Evolutionary conservation across 176 grass and related monocot genomes (phyloP), one percentile per base, ranked within the genome.

Genomic region (Cenchrus fungigraminus): DNA sequence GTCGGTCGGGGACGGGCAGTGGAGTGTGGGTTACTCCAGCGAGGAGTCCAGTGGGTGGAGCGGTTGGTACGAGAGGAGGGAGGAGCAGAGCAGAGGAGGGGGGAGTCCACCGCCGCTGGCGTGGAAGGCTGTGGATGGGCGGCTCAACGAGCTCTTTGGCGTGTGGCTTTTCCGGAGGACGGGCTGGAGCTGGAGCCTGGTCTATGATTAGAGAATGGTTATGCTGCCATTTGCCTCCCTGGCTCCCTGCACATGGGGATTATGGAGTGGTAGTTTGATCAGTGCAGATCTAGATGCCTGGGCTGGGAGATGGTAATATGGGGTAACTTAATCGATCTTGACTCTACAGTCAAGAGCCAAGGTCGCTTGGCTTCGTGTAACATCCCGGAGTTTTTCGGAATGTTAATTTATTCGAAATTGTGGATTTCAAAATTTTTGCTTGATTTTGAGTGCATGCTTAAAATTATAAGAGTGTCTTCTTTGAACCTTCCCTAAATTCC

Each of bases 1-100:
- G 89, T 91, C 85, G 89, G 85, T 87, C 71, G 65, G 65, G 69
- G 83, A 1, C 45, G 70, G 85, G 8, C 58, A 64, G 77, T 80
- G 81, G 89, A 91, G 89, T 87, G 81, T 70, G 85, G 29, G 76
- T 76, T 87, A 91, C 80, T 87, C 68, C 68, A 60, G 56, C 16
- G 44, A 22, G n/a, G 28, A 68, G 73, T 19, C 40, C 74, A 69
- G 74, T 67, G 44, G 89, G 50, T 80, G 55, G 66, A 51, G 61
- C 46, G 70, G 85, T 91, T 84, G 85, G 81, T 84, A 54, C 63
- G 44, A 68, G 58, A 67, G 37, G 65, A 67, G 37, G 19, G 25
- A 25, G 25, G 25, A 25, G 25, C 25, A 25, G 25, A 71, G 79
- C 73, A 4, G 6, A 40, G 40, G 9, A 9, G 45, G 25, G 25